Evolutionary conservation across 2,329 filamentous ascomycete genomes (phyloP).

Genomic region (Ilyonectria robusta): DNA sequence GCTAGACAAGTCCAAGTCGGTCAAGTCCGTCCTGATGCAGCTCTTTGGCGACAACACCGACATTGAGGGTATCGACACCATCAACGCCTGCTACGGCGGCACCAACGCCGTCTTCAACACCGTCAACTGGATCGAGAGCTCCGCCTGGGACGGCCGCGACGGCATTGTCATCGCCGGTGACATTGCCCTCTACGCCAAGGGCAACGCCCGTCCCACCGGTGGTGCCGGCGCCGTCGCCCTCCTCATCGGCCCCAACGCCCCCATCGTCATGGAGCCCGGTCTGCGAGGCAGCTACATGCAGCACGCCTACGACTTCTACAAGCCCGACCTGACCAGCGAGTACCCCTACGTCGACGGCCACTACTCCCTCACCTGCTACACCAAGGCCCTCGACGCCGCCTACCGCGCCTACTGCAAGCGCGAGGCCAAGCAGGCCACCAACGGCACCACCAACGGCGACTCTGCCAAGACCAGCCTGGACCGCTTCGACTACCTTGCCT

Average conservation of each 20-base stretch:
- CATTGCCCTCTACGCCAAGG: slow-evolving; percentile 89
- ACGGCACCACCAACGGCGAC: slow-evolving; percentile 64
- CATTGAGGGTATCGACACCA: slow-evolving; percentile 85
- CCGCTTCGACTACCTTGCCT: slow-evolving; percentile 86
- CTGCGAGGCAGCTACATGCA: slow-evolving; percentile 85
- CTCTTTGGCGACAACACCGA: slow-evolving; percentile 87
- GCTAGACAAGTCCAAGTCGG: slow-evolving; percentile 91
- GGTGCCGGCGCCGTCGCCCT: slow-evolving; percentile 85
- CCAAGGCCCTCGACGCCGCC: slow-evolving; percentile 82
- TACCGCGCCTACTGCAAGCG: slow-evolving; percentile 86
- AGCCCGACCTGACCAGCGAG: slow-evolving; percentile 89
- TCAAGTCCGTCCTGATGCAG: slow-evolving; percentile 91
- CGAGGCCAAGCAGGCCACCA: slow-evolving; percentile 72
- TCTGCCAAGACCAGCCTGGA: slow-evolving; percentile 76
- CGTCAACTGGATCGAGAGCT: slow-evolving; percentile 89
- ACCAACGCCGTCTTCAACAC: slow-evolving; percentile 89
- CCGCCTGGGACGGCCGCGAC: slow-evolving; percentile 87
- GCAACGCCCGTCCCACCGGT: slow-evolving; percentile 84
- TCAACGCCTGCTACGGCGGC: slow-evolving; percentile 90
- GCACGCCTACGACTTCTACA: slow-evolving; percentile 92
- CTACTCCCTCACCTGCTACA: slow-evolving; percentile 87
- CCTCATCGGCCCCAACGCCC: slow-evolving; percentile 83
- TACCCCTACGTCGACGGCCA: slow-evolving; percentile 90
- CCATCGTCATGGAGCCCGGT: slow-evolving; percentile 82
- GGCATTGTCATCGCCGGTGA: slow-evolving; percentile 86